A percentile compares a stretch with the other conserved stretches of the same genome.
These are phyloP conservation scores for Mycena floridula DNA, from an alignment of 768 basidiomycete genomes.

Conservation along the genomic window DNA sequence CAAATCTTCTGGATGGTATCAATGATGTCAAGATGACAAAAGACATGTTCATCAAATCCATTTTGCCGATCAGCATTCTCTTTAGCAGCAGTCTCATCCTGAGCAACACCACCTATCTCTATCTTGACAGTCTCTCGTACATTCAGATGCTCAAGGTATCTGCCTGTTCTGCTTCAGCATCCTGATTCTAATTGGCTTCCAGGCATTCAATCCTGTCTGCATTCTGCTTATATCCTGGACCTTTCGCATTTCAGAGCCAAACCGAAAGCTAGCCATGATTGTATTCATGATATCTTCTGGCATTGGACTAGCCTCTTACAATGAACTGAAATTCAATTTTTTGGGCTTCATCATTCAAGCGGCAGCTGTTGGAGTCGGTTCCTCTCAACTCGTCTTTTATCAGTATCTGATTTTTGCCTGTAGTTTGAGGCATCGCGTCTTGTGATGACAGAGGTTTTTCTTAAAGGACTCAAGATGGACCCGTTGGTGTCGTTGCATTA, in stretches of 20 bases:
- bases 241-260: slow-evolving; percentile 61
- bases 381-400: background rate
- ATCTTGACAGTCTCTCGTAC: slow-evolving; percentile 85
- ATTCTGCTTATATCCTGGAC: slow-evolving; percentile 70
- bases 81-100: slow-evolving; percentile 90
- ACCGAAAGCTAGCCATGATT: slow-evolving; percentile 49
- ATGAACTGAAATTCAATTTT: slow-evolving; percentile 81
- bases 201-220: slow-evolving; percentile 49
- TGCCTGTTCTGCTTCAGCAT: background rate
- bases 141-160: slow-evolving; percentile 93
- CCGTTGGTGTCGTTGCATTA: slow-evolving; percentile 94
- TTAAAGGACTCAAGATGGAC: slow-evolving; percentile 97
- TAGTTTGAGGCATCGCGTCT: slow-evolving; percentile 92
- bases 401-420: background rate
- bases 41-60: slow-evolving; percentile 75
- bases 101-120: slow-evolving; percentile 89
- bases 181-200: background rate
- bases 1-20: slow-evolving; percentile 68
- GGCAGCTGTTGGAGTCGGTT: slow-evolving; percentile 74
- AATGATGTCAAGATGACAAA: slow-evolving; percentile 77
- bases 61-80: slow-evolving; percentile 88
- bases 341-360: slow-evolving; percentile 86
- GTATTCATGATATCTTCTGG: slow-evolving; percentile 63
- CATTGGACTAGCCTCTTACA: slow-evolving; percentile 84
- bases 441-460: slow-evolving; percentile 92